Evolutionary conservation across 495 filamentous ascomycete genomes (phyloP).

Genomic region (Neurospora sp.): DNA sequence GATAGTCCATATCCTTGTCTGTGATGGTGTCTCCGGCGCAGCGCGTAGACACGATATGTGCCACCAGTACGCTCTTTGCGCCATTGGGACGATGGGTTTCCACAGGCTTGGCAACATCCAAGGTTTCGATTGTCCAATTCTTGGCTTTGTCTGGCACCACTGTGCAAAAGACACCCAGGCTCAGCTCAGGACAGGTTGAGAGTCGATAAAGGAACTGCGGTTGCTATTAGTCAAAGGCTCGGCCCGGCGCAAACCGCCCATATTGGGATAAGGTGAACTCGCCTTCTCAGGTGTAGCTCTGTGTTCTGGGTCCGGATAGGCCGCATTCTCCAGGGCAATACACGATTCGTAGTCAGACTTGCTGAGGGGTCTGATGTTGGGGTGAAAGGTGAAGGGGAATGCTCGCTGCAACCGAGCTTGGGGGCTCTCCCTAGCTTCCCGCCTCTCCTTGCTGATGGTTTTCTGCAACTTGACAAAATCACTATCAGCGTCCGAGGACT

Average conservation of each 20-base stretch:
- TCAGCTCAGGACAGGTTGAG: slow-evolving; percentile 64
- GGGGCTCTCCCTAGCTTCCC: slow-evolving; percentile 19
- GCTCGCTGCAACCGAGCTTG: slow-evolving; percentile 16
- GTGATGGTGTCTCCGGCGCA: slow-evolving; percentile 50
- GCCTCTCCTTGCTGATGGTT: slow-evolving; percentile 18
- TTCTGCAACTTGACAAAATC: slow-evolving; percentile 23
- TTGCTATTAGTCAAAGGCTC: background rate
- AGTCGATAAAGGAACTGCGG: slow-evolving; percentile 77
- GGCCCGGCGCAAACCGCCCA: background rate
- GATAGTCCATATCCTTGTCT: slow-evolving; percentile 68
- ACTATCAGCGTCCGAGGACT: slow-evolving; percentile 24
- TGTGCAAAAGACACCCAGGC: slow-evolving; percentile 67
- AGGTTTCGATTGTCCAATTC: slow-evolving; percentile 39
- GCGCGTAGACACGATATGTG: slow-evolving; percentile 70
- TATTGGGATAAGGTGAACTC: slow-evolving; percentile 14
- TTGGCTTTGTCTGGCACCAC: slow-evolving; percentile 35
- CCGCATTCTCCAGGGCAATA: slow-evolving; percentile 60
- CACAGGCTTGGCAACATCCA: slow-evolving; percentile 32
- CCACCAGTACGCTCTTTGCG: slow-evolving; percentile 58
- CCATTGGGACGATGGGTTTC: slow-evolving; percentile 37
- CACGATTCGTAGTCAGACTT: slow-evolving; percentile 68
- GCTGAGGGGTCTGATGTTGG: slow-evolving; percentile 62
- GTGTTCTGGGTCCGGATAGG: slow-evolving; percentile 59
- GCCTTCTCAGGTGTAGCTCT: slow-evolving; percentile 75
- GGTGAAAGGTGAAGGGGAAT: slow-evolving; percentile 28